Conservation (phyloP, 495 filamentous ascomycete species). For the Lophiostoma macrostomum region DNA sequence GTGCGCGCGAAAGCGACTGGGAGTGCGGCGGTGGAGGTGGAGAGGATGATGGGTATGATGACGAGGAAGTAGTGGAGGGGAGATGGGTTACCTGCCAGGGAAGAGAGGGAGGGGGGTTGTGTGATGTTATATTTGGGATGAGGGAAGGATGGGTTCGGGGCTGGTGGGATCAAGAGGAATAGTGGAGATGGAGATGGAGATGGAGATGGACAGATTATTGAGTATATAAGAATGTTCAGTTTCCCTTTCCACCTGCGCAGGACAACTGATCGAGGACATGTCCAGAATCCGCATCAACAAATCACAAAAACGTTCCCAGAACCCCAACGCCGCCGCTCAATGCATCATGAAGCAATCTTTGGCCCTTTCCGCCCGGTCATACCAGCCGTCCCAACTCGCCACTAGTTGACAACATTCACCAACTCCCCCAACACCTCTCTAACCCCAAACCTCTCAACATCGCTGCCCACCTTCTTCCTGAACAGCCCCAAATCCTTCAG, state of each 20-base stretch:
- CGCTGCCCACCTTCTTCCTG: conserved; percentile 76
- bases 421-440: conserved; percentile 18
- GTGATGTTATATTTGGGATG: no score
- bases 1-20: conserved; percentile 57
- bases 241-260: no score
- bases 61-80: neutral
- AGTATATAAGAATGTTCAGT: no score
- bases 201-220: no score
- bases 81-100: neutral
- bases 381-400: neutral
- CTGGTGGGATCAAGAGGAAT: no score
- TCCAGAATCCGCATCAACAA: no score
- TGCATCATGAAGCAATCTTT: conserved; percentile 1
- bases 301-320: no score
- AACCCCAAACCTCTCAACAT: conserved; percentile 56
- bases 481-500: conserved; percentile 77
- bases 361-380: neutral
- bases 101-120: no score
- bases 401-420: conserved; percentile 6
- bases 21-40: conserved; percentile 54
- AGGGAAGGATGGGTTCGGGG: no score
- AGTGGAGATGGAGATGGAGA: no score
- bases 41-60: conserved; percentile 54
- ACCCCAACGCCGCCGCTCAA: conserved; percentile 3
- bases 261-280: no score